Evolutionary conservation across 169 alveolate genomes (phyloP).

Genomic region (Cryptosporidium xiaoi): DNA sequence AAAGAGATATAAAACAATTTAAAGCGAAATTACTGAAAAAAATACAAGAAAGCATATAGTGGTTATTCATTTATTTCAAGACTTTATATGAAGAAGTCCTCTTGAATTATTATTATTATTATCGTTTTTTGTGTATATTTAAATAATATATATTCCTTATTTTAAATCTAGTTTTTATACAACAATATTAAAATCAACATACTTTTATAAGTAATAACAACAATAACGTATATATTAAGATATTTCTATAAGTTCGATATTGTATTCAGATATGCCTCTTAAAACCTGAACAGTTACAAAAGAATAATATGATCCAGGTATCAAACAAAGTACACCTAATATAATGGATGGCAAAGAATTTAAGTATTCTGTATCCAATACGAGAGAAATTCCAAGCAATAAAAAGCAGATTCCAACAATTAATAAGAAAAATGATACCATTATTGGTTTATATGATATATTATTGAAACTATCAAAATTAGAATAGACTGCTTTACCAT

Average conservation of each 20-base stretch:
- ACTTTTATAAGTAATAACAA: too few relatives aligned
- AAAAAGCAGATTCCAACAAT: conserved; percentile 75
- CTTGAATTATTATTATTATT: too few relatives aligned
- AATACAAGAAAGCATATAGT: too few relatives aligned
- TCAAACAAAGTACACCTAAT: conserved; percentile 78
- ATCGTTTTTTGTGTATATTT: too few relatives aligned
- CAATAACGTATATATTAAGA: not conserved
- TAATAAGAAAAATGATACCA: conserved; percentile 76
- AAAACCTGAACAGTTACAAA: conserved; percentile 77
- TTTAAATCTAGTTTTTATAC: not conserved
- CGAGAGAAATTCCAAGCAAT: conserved; percentile 37
- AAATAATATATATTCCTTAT: too few relatives aligned
- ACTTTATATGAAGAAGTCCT: too few relatives aligned
- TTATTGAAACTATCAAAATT: not conserved
- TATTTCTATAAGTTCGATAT: conserved; percentile 56
- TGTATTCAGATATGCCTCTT: conserved; percentile 79
- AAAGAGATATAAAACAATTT: too few relatives aligned
- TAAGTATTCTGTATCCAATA: conserved; percentile 4
- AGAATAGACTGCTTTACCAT: not conserved
- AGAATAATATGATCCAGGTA: conserved; percentile 82
- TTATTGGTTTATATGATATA: conserved; percentile 24
- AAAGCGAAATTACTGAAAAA: too few relatives aligned
- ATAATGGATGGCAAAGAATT: conserved; percentile 76
- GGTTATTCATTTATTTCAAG: too few relatives aligned
- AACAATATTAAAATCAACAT: not conserved